Evolutionary conservation across 2,329 filamentous ascomycete genomes (phyloP), one percentile per base, ranked within the genome.

Genomic region (Colletotrichum navitas): DNA sequence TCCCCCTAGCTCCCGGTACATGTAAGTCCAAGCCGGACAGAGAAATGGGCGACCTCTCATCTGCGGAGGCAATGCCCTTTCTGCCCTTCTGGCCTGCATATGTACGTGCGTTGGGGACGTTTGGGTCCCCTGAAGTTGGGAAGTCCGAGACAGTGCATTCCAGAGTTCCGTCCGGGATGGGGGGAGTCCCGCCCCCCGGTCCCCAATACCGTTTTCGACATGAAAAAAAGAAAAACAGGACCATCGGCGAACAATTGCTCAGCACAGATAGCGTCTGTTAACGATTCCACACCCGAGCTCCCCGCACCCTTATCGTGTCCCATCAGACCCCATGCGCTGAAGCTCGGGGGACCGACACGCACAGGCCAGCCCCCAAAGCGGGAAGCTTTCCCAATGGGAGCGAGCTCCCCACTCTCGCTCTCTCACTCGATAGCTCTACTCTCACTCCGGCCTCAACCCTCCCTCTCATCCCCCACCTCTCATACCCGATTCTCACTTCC

Each of bases 111-210:
- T 45, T 32, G 56, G 29, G 24, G 18, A 11, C 26, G 8, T 5
- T 24, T 32, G 26, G 43, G 18, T 45, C 18, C 12, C 21, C 34
- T 39, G 59, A 26, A n/a, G n/a, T 59, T 69, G 61, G 58, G 36
- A 16, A 59, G 43, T 71, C 68, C 64, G 68, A 71, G 64, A 68
- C 68, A 68, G 21, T 54, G 65, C 65, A 32, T 67, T 51, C 56
- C 64, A 51, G 34, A 51, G 34, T 67, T 51, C 56, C 64, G 51
- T 21, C 16, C 36, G 34, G n/a, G 34, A 14, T n/a, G n/a, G 21
- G 18, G 16, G 16, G 16, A 5, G 34, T 10, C 43, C 43, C 41
- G 41, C 12, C 14, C 24, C 24, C 10, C 16, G 12, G 10, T 14
- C 24, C 47, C 24, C 41, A 29, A 26, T 5, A 26, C 47, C 47